These are phyloP conservation scores for Vitis hybrid DNA, from an alignment of 177 flowering plant species.

Conservation along the genomic window DNA sequence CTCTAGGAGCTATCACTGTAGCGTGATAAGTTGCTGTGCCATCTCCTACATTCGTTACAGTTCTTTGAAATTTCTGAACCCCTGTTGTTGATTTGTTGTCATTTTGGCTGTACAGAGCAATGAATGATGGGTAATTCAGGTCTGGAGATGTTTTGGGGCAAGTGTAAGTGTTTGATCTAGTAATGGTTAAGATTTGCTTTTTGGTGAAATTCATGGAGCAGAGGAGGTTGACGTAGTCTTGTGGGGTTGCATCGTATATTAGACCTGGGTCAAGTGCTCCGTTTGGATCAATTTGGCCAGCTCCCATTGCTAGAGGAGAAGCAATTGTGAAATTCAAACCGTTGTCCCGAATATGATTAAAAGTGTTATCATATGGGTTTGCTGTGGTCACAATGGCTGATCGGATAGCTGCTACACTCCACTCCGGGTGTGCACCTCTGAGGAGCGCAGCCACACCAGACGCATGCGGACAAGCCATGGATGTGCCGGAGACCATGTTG, in stretches of 20 bases:
- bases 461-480: slow-evolving; percentile 46
- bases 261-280: slow-evolving; percentile 65
- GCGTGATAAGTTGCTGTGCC: slow-evolving; percentile 17
- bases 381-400: slow-evolving; percentile 56
- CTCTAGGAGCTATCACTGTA: neutral
- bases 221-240: slow-evolving; percentile 51
- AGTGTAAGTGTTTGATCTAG: slow-evolving; percentile 24
- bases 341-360: too few species aligned
- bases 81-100: neutral
- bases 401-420: slow-evolving; percentile 49
- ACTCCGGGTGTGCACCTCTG: slow-evolving; percentile 34
- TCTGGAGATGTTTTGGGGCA: slow-evolving; percentile 34
- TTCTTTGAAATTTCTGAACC: slow-evolving; percentile 7
- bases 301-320: slow-evolving; percentile 22
- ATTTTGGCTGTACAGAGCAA: slow-evolving; percentile 18
- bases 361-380: slow-evolving; percentile 33
- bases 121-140: slow-evolving; percentile 60
- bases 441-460: slow-evolving; percentile 44
- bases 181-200: slow-evolving; percentile 38
- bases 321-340: too few species aligned
- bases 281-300: slow-evolving; percentile 63
- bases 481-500: slow-evolving; percentile 38
- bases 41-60: slow-evolving; percentile 20
- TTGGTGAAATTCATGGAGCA: slow-evolving; percentile 46
- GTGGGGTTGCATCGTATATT: slow-evolving; percentile 41